Conservation (phyloP, 2,329 filamentous ascomycete species). For the Periconia sp. region DNA sequence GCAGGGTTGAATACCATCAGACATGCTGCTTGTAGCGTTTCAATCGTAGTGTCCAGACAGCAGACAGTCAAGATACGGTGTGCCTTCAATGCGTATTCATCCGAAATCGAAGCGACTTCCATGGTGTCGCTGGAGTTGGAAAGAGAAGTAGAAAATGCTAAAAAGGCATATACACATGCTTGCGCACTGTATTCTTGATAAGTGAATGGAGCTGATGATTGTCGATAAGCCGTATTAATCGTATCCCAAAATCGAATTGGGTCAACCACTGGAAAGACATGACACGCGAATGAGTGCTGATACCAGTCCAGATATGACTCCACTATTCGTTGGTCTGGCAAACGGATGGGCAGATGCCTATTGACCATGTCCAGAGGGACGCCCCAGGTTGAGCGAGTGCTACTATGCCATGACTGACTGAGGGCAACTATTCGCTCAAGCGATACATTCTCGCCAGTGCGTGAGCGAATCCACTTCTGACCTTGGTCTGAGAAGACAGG, state of each 20-base stretch:
- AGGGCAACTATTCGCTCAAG: background rate
- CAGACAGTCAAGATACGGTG: background rate
- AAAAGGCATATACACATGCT: no score
- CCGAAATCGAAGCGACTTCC: no score
- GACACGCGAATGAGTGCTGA: conserved; percentile 1
- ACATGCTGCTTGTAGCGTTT: conserved; percentile 2
- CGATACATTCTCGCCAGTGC: background rate
- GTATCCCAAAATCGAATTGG: background rate
- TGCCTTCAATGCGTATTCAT: no score
- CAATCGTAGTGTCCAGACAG: conserved; percentile 1
- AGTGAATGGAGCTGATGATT: background rate
- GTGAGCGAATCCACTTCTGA: background rate
- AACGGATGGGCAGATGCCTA: no score
- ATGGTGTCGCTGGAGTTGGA: no score
- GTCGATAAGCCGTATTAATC: background rate
- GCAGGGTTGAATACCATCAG: background rate
- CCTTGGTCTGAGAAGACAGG: conserved; percentile 5
- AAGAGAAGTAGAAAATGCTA: no score
- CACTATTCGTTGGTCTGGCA: background rate
- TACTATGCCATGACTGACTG: background rate
- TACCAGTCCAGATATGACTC: conserved; percentile 1
- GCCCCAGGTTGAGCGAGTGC: background rate
- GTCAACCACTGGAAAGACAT: conserved; percentile 4
- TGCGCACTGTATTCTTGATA: background rate
- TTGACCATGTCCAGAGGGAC: no score